phyloP scores from a whole-genome alignment of 345 rosid genomes.

The Populus pruinosa region DNA sequence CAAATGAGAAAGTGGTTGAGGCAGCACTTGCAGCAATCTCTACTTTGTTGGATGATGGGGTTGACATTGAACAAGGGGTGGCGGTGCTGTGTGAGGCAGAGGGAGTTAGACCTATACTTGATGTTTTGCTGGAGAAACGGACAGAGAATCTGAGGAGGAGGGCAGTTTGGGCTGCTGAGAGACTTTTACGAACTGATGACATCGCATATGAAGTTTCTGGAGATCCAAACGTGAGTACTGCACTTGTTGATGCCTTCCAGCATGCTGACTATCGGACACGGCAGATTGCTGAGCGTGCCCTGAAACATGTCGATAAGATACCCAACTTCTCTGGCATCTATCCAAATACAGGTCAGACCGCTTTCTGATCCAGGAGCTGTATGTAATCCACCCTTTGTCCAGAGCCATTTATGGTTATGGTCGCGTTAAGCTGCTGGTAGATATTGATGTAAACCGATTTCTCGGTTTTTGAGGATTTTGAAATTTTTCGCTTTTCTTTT shows the following conservation, averaged over 20 bases:
- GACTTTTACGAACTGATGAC: conserved; percentile 70
- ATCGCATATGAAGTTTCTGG: conserved; percentile 71
- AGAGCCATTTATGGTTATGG: conserved; percentile 11
- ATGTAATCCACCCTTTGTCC: conserved; percentile 16
- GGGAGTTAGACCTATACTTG: conserved; percentile 63
- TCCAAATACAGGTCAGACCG: conserved; percentile 45
- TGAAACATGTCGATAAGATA: conserved; percentile 80
- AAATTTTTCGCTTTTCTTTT: conserved; percentile 10
- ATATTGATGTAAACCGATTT: conserved; percentile 31
- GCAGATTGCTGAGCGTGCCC: conserved; percentile 87
- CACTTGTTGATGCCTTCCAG: conserved; percentile 89
- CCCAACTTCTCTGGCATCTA: conserved; percentile 94
- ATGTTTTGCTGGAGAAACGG: conserved; percentile 62
- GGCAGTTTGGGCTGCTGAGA: conserved; percentile 88
- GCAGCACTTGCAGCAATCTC: conserved; percentile 85
- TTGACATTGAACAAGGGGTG: conserved; percentile 71
- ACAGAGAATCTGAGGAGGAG: conserved; percentile 68
- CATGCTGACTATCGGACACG: conserved; percentile 76
- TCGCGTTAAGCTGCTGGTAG: conserved; percentile 25
- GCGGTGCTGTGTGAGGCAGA: conserved; percentile 56
- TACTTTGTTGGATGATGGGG: conserved; percentile 77
- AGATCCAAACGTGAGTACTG: conserved; percentile 74
- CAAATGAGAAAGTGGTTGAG: conserved; percentile 83
- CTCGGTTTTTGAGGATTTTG: conserved; percentile 22
- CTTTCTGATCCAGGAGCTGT: conserved; percentile 15